Evolutionary conservation across 2,329 filamentous ascomycete species (phyloP).

Genomic region (Diaporthe sp.): DNA sequence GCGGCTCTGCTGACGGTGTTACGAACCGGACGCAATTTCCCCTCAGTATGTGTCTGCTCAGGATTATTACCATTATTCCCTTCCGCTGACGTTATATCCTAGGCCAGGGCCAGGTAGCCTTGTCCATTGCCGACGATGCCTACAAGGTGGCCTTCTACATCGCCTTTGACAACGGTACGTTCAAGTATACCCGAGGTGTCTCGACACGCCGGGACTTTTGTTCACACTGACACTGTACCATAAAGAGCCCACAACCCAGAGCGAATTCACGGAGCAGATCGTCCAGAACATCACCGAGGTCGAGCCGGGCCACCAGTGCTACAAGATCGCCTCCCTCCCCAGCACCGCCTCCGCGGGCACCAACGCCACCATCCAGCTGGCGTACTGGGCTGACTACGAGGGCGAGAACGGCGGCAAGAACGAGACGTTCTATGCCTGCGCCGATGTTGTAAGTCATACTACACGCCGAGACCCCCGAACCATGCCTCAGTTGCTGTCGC

Average conservation of each 20-base stretch:
- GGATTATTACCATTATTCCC: not conserved
- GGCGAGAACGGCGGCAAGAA: conserved; percentile 52
- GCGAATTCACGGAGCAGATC: conserved; percentile 58
- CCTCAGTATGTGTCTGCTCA: conserved; percentile 55
- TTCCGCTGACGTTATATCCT: not conserved
- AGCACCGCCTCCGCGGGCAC: conserved; percentile 54
- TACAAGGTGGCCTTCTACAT: conserved; percentile 65
- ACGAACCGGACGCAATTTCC: conserved; percentile 65
- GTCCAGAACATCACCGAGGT: conserved; percentile 55
- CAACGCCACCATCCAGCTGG: conserved; percentile 64
- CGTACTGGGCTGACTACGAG: conserved; percentile 61
- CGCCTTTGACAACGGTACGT: conserved; percentile 49
- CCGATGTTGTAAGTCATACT: conserved; percentile 52
- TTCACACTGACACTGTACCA: not conserved
- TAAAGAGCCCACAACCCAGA: conserved; percentile 55
- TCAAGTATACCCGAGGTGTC: not conserved
- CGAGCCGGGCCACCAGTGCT: conserved; percentile 62
- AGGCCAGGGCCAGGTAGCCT: conserved; percentile 65
- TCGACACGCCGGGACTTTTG: not conserved
- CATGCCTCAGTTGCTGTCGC: no score
- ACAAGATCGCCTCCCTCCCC: conserved; percentile 54
- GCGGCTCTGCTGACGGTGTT: conserved; percentile 61
- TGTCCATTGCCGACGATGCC: conserved; percentile 66
- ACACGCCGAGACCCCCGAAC: no score
- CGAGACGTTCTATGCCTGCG: conserved; percentile 56